A percentile compares a stretch with the other conserved stretches of the same genome.
phyloP scores from a whole-genome alignment of 768 basidiomycete species.

The Tricholoma terreum region DNA sequence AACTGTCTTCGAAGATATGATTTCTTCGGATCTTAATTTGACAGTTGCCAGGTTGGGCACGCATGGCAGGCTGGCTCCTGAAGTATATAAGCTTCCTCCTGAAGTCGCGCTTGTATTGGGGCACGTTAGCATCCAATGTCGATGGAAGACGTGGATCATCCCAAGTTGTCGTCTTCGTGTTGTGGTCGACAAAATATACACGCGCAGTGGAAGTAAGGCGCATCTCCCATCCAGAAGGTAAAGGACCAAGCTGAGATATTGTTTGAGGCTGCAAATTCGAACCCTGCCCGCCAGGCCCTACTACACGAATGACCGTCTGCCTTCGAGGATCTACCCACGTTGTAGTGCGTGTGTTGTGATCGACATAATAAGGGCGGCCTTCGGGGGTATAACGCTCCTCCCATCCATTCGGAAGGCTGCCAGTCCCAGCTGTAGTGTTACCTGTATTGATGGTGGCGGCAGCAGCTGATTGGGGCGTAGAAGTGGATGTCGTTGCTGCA shows the following conservation, averaged over 20 bases:
- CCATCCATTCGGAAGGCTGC: conserved; percentile 95
- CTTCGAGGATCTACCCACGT: conserved; percentile 99
- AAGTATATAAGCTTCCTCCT: conserved; percentile 99
- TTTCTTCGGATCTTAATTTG: conserved; percentile 98
- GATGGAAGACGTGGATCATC: conserved; percentile 97
- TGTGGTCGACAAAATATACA: conserved; percentile 99
- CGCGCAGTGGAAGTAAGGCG: conserved; percentile 96
- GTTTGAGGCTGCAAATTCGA: conserved; percentile 89
- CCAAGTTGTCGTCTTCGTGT: conserved; percentile 99
- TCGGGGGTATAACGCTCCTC: conserved; percentile 98
- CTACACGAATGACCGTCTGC: conserved; percentile 94
- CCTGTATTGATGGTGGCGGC: conserved; percentile 41
- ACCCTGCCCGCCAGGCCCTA: conserved; percentile 91
- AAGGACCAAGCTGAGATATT: conserved; percentile 92
- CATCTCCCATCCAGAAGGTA: conserved; percentile 99
- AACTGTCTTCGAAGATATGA: conserved; percentile 99
- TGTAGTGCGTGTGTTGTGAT: conserved; percentile 98
- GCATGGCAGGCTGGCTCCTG: conserved; percentile 96
- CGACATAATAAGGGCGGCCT: conserved; percentile 97
- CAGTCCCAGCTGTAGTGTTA: conserved; percentile 67
- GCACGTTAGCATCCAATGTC: conserved; percentile 92
- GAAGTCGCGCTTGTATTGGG: conserved; percentile 99
- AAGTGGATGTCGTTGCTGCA: conserved; percentile 9
- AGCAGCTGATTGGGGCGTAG: conserved; percentile 20
- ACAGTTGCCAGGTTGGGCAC: conserved; percentile 97